Evolutionary conservation across 352 stramenopile species (phyloP).

Genomic region (Elongisporangium senticosum): DNA sequence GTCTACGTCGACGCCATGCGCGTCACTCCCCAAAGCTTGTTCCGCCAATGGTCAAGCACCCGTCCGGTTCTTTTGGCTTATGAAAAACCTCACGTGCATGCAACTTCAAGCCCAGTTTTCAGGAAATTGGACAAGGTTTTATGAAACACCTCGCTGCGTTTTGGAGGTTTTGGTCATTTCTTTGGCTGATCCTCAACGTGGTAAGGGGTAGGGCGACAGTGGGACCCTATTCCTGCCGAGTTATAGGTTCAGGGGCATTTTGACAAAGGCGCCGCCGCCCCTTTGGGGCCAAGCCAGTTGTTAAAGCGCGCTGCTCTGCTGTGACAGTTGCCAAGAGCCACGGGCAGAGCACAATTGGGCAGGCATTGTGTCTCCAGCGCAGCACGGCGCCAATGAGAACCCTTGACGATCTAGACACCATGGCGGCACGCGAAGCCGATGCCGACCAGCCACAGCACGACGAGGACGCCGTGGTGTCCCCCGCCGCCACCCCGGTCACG

Average conservation of each 20-base stretch:
- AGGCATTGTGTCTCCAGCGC: slow-evolving; percentile 50
- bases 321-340: not conserved
- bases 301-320: not conserved
- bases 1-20: not conserved
- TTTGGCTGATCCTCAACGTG: slow-evolving; percentile 5
- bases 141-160: not conserved
- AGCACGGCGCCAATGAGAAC: slow-evolving; percentile 3
- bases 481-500: slow-evolving; percentile 13
- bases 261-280: not conserved
- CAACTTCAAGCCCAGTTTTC: not conserved
- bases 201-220: not conserved
- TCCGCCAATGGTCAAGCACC: not conserved
- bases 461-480: not conserved
- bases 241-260: not conserved
- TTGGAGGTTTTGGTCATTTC: not conserved
- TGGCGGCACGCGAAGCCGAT: not conserved
- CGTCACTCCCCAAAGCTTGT: not conserved
- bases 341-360: slow-evolving; percentile 31
- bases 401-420: not conserved
- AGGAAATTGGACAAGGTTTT: not conserved
- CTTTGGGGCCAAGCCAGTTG: slow-evolving; percentile 9
- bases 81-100: not conserved
- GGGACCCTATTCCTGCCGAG: not conserved
- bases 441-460: not conserved
- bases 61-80: not conserved